Evolutionary conservation across 176 grass and related monocot species (phyloP), one percentile per base, ranked within the genome.

Genomic region (Triticum monococcum): DNA sequence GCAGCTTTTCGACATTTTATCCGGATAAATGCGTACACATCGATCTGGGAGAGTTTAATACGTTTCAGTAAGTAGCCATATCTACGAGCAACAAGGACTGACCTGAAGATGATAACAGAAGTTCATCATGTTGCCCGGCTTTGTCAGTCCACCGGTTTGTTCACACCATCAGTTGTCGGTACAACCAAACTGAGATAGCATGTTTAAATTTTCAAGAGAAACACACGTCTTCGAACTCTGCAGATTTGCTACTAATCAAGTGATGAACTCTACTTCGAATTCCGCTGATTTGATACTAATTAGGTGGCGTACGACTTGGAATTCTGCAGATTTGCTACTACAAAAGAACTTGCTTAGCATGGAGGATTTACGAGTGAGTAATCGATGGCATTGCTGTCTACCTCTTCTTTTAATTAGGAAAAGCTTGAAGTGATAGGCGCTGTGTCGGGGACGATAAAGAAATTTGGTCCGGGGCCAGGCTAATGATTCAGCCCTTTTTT

Each of bases 41-140:
- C 26, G 24, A 87, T 80, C 43, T 79, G 75, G 67, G 68, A 68
- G 80, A 84, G 85, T 91, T 68, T 73, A 38, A 46, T 40, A 87
- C 85, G 89, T 84, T 84, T 80, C 89, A 67, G 41, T 23, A 43
- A 75, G 45, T 82, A 80, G 54, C 30, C 7, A 12, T 38, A 73
- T 52, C 18, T 22, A 59, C 1, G 18, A 59, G 50, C 50, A 25
- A 75, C 9, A 40, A 75, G 41, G 17, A 81, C 73, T 4, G 6
- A 80, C 48, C 2, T 13, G 28, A 50, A 63, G 41, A 69, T 66
- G 26, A 25, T 75, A 76, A 35, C 17, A 22, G 37, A 86, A 72
- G 13, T 30, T 37, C 35, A 35, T 45, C 33, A 56, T 79, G 67
- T 40, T 16, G 3, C n/a, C 30, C 14, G 16, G 28, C 35, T 68